Evolutionary conservation across 768 basidiomycete genomes (phyloP).

Genomic region (Leccinum subgranulosum): DNA sequence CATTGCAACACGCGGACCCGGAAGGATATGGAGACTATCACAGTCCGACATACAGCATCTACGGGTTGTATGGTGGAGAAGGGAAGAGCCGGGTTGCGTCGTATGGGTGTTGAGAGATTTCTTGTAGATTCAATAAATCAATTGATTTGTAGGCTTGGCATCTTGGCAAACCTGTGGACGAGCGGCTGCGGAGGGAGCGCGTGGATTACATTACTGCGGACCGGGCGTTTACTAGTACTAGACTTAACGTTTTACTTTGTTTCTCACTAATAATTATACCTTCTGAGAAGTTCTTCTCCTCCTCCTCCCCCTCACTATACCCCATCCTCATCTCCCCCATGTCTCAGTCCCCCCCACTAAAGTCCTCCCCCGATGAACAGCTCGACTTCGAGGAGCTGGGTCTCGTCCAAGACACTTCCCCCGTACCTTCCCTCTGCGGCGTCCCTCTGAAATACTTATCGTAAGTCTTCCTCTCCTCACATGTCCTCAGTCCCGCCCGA

Average conservation of each 20-base stretch:
- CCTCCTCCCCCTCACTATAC: slow-evolving; percentile 27
- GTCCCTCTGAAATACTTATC: slow-evolving; percentile 79
- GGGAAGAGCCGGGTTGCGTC: slow-evolving; percentile 45
- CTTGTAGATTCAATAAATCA: background rate
- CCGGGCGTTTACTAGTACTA: background rate
- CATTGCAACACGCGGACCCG: slow-evolving; percentile 57
- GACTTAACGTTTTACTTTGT: background rate
- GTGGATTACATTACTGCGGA: slow-evolving; percentile 8
- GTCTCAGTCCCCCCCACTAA: slow-evolving; percentile 23
- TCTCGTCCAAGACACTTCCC: slow-evolving; percentile 35
- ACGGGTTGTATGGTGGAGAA: slow-evolving; percentile 66
- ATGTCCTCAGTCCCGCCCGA: slow-evolving; percentile 3
- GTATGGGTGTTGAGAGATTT: slow-evolving; percentile 19
- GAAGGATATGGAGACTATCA: slow-evolving; percentile 64
- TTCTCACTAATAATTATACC: background rate
- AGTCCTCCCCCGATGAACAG: slow-evolving; percentile 33
- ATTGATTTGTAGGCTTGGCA: slow-evolving; percentile 20
- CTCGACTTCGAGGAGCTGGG: slow-evolving; percentile 46
- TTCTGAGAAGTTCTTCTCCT: background rate
- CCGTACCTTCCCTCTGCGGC: slow-evolving; percentile 59
- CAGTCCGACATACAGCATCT: slow-evolving; percentile 83
- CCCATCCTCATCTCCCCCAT: slow-evolving; percentile 19
- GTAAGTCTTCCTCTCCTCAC: slow-evolving; percentile 40
- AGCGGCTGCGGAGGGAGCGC: slow-evolving; percentile 18
- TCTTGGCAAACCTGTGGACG: background rate